A percentile compares a stretch with the other conserved stretches of the same genome.
Evolutionary conservation across 2,329 filamentous ascomycete genomes (phyloP).

Genomic region (Gyromitra esculenta): DNA sequence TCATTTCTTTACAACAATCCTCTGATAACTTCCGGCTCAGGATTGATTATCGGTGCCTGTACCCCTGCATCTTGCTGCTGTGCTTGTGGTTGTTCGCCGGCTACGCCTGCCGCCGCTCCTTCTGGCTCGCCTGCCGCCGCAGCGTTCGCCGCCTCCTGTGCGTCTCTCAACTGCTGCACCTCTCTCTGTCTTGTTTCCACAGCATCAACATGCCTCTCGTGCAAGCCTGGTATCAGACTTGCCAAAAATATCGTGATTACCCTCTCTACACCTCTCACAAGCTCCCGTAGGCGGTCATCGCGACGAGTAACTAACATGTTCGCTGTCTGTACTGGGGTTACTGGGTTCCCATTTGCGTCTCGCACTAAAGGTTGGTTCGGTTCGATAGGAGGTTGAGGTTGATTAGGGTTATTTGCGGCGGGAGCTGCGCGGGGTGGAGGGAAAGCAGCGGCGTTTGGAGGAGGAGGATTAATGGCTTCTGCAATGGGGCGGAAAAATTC

Average conservation of each 20-base stretch:
- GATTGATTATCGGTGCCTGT: constrained; percentile 12
- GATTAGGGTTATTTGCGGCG: constrained; percentile 35
- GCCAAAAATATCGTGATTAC: constrained; percentile 56
- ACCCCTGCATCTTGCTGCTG: constrained; percentile 17
- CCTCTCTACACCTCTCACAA: constrained; percentile 54
- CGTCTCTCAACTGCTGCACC: constrained; percentile 33
- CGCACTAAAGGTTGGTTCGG: constrained; percentile 36
- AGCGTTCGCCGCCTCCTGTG: constrained; percentile 33
- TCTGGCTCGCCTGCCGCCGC: constrained; percentile 5
- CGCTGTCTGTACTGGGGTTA: constrained; percentile 47
- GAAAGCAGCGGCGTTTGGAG: constrained; percentile 29
- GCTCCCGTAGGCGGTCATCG: constrained; percentile 47
- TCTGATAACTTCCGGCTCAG: constrained; percentile 34
- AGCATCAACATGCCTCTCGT: constrained; percentile 54
- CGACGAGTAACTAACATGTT: constrained; percentile 47
- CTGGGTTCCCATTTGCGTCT: constrained; percentile 43
- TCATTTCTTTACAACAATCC: constrained; percentile 29
- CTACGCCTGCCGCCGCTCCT: constrained; percentile 7
- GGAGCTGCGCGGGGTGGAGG: constrained; percentile 17
- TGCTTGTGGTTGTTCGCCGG: constrained; percentile 7
- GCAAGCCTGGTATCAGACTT: constrained; percentile 56
- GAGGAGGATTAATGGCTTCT: constrained; percentile 51
- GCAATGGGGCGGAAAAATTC: constrained; percentile 51
- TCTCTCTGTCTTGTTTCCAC: constrained; percentile 49
- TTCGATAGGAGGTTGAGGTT: constrained; percentile 24